Evolutionary conservation across 139 green algal genomes (phyloP).

Genomic region (Picochlorum sp.): DNA sequence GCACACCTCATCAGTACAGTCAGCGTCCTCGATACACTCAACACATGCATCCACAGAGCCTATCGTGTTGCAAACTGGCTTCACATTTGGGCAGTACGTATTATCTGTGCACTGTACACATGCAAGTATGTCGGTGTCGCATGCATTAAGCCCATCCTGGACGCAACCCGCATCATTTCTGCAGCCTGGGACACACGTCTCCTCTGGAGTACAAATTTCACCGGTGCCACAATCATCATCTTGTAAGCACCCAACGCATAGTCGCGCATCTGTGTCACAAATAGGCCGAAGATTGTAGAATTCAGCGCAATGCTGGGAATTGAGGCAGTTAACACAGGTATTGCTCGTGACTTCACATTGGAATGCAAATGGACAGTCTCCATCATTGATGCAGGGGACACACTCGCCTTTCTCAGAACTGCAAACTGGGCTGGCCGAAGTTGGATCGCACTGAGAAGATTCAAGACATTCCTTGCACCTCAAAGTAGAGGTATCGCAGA

Average conservation of each 20-base stretch:
- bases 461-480: background rate
- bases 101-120: constrained; percentile 1
- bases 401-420: background rate
- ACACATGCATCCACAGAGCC: background rate
- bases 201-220: background rate
- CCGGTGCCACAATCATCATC: background rate
- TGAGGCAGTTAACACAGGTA: background rate
- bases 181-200: background rate
- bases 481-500: background rate
- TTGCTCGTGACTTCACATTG: background rate
- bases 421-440: background rate
- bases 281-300: background rate
- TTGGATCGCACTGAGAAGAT: background rate
- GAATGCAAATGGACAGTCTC: background rate
- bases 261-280: background rate
- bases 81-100: background rate
- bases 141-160: background rate
- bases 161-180: background rate
- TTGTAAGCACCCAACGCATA: background rate
- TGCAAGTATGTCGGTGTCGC: background rate
- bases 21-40: background rate
- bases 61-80: background rate
- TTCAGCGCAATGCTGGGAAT: background rate
- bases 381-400: background rate
- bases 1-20: background rate